Percentiles rank a stretch among this genome's conserved stretches.
These are phyloP conservation scores for Alternaria triticina DNA, from an alignment of 2,329 filamentous ascomycete genomes.

Conservation along the genomic window DNA sequence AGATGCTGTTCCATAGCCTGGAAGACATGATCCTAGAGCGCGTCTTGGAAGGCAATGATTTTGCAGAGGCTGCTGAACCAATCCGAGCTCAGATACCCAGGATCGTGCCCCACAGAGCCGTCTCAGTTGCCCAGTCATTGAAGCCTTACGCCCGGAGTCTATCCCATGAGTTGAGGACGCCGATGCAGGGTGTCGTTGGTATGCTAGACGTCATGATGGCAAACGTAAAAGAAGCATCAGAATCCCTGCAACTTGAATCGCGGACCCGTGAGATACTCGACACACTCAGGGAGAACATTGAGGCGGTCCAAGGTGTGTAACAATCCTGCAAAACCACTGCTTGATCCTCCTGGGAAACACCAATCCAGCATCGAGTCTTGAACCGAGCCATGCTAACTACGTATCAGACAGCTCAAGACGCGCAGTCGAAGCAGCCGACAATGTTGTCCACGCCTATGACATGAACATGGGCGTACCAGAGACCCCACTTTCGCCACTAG, in stretches of 20 bases:
- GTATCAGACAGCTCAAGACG: slow-evolving; percentile 69
- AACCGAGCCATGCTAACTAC: slow-evolving; percentile 10
- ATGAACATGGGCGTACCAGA: slow-evolving; percentile 78
- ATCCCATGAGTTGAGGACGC: slow-evolving; percentile 74
- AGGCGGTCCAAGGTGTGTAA: slow-evolving; percentile 67
- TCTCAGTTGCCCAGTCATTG: slow-evolving; percentile 67
- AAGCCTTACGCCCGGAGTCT: slow-evolving; percentile 75
- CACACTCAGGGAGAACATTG: slow-evolving; percentile 71
- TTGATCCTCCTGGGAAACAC: neutral
- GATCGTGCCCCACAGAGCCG: slow-evolving; percentile 61
- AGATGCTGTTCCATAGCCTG: slow-evolving; percentile 71
- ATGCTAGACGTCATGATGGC: slow-evolving; percentile 81
- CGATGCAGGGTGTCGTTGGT: slow-evolving; percentile 77
- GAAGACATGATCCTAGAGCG: slow-evolving; percentile 70
- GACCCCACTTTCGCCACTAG: slow-evolving; percentile 57
- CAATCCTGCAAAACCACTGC: neutral
- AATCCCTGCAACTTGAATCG: slow-evolving; percentile 60
- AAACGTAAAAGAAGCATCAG: slow-evolving; percentile 70
- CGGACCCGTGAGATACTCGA: slow-evolving; percentile 64
- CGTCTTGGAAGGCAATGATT: slow-evolving; percentile 61
- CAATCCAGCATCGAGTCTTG: neutral
- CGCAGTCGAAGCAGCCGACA: slow-evolving; percentile 76
- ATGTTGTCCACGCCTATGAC: slow-evolving; percentile 77
- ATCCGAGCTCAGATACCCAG: slow-evolving; percentile 42
- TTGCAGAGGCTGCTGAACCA: slow-evolving; percentile 35